Conservation (phyloP, 2,329 filamentous ascomycete genomes). For the Cryphonectria radicalis region DNA sequence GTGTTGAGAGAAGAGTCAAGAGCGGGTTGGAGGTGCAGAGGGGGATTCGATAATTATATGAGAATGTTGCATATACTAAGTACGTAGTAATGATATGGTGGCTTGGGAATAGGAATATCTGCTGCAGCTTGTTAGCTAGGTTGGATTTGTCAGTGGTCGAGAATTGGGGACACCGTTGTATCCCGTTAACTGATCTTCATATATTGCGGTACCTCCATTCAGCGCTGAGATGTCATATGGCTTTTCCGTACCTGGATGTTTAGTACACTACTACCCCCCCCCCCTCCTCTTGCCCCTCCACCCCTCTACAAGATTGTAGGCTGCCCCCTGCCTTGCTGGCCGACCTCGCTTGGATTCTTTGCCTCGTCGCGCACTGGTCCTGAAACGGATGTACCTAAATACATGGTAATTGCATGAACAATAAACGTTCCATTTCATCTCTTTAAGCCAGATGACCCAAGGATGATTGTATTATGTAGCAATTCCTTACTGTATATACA, state of each 20-base stretch:
- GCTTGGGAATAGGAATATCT: not conserved
- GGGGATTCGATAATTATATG: not conserved
- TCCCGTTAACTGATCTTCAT: not conserved
- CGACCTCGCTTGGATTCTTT: not conserved
- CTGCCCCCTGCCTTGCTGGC: not conserved
- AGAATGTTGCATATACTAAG: not conserved
- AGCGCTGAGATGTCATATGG: not conserved
- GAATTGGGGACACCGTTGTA: not conserved
- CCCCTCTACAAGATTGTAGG: not conserved
- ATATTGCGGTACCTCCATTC: not conserved
- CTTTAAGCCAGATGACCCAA: not conserved
- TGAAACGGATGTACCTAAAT: not conserved
- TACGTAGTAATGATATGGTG: not conserved
- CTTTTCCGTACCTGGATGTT: not conserved
- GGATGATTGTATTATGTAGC: not conserved
- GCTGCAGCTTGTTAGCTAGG: not conserved
- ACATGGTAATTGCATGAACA: not conserved
- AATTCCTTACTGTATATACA: not conserved
- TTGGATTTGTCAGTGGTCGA: conserved; percentile 6
- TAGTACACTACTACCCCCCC: not conserved
- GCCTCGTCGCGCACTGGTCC: not conserved
- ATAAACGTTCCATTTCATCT: not conserved
- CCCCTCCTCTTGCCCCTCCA: not conserved
- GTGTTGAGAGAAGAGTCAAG: conserved; percentile 18
- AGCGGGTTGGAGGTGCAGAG: too few species aligned